Evolutionary conservation across 768 basidiomycete genomes (phyloP).

Genomic region (Mycena latifolia): DNA sequence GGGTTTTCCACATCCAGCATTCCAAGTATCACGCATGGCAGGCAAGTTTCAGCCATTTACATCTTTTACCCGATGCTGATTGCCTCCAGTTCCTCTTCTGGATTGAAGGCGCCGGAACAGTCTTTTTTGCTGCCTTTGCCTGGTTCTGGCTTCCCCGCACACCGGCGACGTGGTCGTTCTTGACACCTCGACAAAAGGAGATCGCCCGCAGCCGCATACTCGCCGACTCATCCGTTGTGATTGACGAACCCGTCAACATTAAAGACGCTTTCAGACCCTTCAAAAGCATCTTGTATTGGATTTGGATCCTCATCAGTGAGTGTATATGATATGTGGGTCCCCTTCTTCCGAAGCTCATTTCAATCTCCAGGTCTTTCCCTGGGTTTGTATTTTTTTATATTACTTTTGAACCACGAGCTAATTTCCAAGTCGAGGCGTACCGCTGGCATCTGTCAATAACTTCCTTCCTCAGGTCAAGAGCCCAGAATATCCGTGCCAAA

Average conservation of each 20-base stretch:
- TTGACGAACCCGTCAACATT: constrained; percentile 55
- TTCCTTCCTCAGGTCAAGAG: constrained; percentile 57
- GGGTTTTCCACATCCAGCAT: constrained; percentile 60
- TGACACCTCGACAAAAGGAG: constrained; percentile 53
- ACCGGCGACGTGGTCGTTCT: constrained; percentile 54
- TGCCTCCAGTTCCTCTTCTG: constrained; percentile 57
- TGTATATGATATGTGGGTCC: neutral
- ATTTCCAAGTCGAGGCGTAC: constrained; percentile 48
- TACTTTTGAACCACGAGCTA: neutral
- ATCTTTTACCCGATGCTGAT: neutral
- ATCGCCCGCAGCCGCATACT: constrained; percentile 58
- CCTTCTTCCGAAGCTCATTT: neutral
- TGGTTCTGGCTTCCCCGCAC: constrained; percentile 61
- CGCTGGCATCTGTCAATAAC: constrained; percentile 64
- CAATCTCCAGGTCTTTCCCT: constrained; percentile 25
- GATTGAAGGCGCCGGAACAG: constrained; percentile 62
- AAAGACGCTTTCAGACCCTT: constrained; percentile 60
- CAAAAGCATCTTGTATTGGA: constrained; percentile 59
- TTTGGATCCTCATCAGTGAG: constrained; percentile 59
- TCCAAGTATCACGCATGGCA: constrained; percentile 60
- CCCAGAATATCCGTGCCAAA: constrained; percentile 43
- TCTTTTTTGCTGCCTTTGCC: constrained; percentile 58
- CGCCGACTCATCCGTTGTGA: constrained; percentile 57
- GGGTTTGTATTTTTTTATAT: constrained; percentile 12
- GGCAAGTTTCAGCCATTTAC: neutral